These are phyloP conservation scores for Aspergillus glaucus DNA, from an alignment of 2,329 filamentous ascomycete genomes.

Conservation along the genomic window DNA sequence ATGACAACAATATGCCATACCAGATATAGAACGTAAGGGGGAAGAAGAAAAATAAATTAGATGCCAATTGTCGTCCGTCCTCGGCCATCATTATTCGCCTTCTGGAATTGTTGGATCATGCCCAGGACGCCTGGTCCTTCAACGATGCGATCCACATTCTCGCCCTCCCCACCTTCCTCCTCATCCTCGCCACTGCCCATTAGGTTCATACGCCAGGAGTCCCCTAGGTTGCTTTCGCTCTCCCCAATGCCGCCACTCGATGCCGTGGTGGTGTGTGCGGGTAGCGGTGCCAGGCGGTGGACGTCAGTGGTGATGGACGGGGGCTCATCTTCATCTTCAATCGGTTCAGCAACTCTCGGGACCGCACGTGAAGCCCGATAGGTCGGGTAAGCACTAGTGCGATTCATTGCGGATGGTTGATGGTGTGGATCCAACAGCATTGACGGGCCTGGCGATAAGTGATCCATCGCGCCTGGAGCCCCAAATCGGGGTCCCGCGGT, in stretches of 20 bases:
- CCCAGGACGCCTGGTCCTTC: conserved; percentile 56
- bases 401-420: conserved; percentile 32
- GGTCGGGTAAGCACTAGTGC: conserved; percentile 21
- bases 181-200: conserved; percentile 24
- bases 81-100: conserved; percentile 43
- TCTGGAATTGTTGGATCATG: conserved; percentile 61
- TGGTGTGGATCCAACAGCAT: conserved; percentile 44
- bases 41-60: conserved; percentile 8
- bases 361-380: conserved; percentile 24
- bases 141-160: conserved; percentile 42
- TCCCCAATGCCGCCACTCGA: conserved; percentile 32
- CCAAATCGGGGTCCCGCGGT: conserved; percentile 14
- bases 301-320: conserved; percentile 11
- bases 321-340: conserved; percentile 26
- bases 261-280: conserved; percentile 19
- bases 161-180: conserved; percentile 42
- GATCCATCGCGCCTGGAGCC: conserved; percentile 15
- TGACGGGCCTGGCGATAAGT: conserved; percentile 35
- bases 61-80: conserved; percentile 30
- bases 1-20: background rate
- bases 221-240: conserved; percentile 54
- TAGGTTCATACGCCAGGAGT: conserved; percentile 45
- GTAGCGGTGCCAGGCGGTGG: conserved; percentile 9
- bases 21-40: background rate
- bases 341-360: conserved; percentile 20